phyloP scores from a whole-genome alignment of 768 basidiomycete genomes.

The Candolleomyces eurysporus region DNA sequence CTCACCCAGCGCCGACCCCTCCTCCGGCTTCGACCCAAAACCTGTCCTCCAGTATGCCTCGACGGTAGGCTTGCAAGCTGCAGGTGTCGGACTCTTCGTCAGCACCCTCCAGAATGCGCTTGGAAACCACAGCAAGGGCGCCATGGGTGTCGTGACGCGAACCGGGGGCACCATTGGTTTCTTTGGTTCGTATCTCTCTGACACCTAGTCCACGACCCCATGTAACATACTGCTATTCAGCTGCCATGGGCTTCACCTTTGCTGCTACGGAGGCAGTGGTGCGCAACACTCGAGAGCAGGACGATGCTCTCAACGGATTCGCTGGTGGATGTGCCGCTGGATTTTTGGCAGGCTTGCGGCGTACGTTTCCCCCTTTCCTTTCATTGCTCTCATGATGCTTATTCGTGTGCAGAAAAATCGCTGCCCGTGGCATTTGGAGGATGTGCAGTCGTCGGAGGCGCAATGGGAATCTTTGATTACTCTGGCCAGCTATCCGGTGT shows the following conservation, averaged over 20 bases:
- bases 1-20: constrained; percentile 20
- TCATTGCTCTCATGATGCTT: constrained; percentile 11
- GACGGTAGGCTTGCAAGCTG: constrained; percentile 60
- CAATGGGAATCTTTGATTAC: constrained; percentile 80
- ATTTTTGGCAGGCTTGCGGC: constrained; percentile 83
- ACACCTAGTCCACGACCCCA: neutral
- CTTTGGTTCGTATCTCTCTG: constrained; percentile 64
- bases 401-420: constrained; percentile 43
- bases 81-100: constrained; percentile 63
- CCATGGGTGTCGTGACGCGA: constrained; percentile 82
- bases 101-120: constrained; percentile 78
- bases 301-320: constrained; percentile 82
- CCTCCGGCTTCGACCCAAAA: constrained; percentile 42
- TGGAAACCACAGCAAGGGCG: constrained; percentile 72
- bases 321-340: constrained; percentile 92
- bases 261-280: constrained; percentile 78
- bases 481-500: constrained; percentile 62
- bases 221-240: constrained; percentile 36
- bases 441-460: constrained; percentile 74
- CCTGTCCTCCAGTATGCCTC: constrained; percentile 56
- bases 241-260: constrained; percentile 86
- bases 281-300: constrained; percentile 75
- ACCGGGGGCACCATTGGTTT: constrained; percentile 89
- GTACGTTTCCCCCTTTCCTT: constrained; percentile 38
- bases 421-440: constrained; percentile 78